Percentiles rank a stretch among this genome's conserved stretches.
phyloP scores from a whole-genome alignment of 371 early-diverging fungal species.

The Mucor piriformis region DNA sequence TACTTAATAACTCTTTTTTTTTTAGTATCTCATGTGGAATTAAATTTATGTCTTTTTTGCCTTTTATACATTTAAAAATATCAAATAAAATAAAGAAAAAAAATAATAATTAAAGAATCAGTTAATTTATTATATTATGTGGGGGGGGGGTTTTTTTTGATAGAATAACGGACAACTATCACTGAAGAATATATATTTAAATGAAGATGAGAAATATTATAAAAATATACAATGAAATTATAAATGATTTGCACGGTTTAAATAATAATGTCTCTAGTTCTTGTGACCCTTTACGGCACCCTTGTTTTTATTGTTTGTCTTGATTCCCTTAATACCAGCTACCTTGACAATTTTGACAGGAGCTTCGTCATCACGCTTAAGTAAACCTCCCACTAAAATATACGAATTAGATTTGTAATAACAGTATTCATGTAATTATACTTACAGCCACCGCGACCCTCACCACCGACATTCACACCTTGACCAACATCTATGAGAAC shows the following conservation, averaged over 20 bases:
- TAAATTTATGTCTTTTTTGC: constrained; percentile 24
- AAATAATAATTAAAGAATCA: background rate
- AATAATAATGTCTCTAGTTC: background rate
- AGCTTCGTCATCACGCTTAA: background rate
- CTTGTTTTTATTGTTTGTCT: background rate
- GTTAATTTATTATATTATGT: too few relatives aligned
- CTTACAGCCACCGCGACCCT: background rate
- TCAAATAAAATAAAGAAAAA: constrained; percentile 2
- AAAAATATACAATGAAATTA: background rate
- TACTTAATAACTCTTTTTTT: constrained; percentile 2
- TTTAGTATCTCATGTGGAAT: constrained; percentile 61
- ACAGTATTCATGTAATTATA: background rate
- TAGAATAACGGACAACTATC: too few relatives aligned
- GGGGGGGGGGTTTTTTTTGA: too few relatives aligned
- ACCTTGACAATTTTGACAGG: background rate
- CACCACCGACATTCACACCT: background rate
- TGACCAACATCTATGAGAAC: background rate
- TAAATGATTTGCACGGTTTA: too few relatives aligned
- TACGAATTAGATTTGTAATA: background rate
- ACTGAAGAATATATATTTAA: too few relatives aligned
- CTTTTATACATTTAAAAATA: constrained; percentile 1
- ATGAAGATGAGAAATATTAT: background rate
- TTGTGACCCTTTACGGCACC: background rate
- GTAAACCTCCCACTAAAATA: background rate
- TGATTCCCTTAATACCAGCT: constrained; percentile 3